These are phyloP conservation scores for Lachnellula occidentalis DNA, from an alignment of 2,329 filamentous ascomycete genomes.

Conservation along the genomic window DNA sequence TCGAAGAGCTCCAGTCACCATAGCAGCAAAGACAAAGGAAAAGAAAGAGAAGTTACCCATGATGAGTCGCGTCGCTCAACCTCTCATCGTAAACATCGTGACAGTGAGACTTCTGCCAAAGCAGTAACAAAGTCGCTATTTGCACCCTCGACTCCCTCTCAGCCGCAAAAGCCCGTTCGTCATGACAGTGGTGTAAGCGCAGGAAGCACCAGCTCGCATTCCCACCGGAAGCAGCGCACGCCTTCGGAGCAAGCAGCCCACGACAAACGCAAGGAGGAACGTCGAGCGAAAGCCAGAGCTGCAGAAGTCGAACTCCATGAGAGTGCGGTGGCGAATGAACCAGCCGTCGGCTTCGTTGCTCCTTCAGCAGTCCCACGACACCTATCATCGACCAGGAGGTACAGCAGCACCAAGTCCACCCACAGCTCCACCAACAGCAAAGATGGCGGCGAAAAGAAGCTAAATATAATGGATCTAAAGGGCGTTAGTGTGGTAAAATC, in stretches of 20 bases:
- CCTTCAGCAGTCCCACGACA: constrained; percentile 13
- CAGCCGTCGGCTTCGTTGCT: constrained; percentile 2
- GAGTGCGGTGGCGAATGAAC: constrained; percentile 12
- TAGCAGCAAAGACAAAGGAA: constrained; percentile 7
- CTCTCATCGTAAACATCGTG: constrained; percentile 19
- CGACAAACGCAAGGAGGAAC: constrained; percentile 26
- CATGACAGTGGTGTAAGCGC: constrained; percentile 28
- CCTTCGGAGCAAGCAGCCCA: constrained; percentile 29
- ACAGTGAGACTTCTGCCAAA: constrained; percentile 17
- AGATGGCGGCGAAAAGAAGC: constrained; percentile 14
- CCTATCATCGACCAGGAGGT: constrained; percentile 10
- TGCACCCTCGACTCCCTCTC: constrained; percentile 8
- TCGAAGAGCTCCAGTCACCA: constrained; percentile 16
- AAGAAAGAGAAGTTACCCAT: constrained; percentile 7
- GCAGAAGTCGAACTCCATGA: constrained; percentile 10
- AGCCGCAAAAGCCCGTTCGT: constrained; percentile 15
- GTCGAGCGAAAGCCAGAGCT: constrained; percentile 16
- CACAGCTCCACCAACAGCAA: constrained; percentile 7
- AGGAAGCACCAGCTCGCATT: constrained; percentile 17
- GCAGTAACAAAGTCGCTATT: constrained; percentile 2
- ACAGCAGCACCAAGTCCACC: constrained; percentile 12
- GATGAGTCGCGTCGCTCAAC: constrained; percentile 12
- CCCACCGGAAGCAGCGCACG: constrained; percentile 22
- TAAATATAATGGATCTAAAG: constrained; percentile 18
- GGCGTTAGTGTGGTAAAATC: constrained; percentile 25